Evolutionary conservation across 345 rosid genomes (phyloP).

Genomic region (Camelina laxa): DNA sequence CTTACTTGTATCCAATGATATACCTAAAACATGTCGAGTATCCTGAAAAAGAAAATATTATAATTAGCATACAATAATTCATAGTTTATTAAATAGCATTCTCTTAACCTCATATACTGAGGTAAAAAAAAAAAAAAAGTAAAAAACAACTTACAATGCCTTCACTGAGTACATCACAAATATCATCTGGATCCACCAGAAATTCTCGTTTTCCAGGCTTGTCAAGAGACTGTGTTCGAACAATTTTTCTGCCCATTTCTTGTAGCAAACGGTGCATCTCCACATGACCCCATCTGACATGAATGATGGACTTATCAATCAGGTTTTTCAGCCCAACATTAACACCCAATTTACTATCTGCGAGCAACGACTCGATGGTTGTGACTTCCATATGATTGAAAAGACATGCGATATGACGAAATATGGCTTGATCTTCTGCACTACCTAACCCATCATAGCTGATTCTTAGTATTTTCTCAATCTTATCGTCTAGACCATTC

Average conservation of each 20-base stretch:
- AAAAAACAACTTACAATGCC: slow-evolving; percentile 23
- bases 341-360: background rate
- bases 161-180: slow-evolving; percentile 18
- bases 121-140: too few relatives aligned
- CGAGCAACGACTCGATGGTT: background rate
- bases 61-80: background rate
- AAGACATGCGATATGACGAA: slow-evolving; percentile 47
- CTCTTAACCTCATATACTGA: background rate
- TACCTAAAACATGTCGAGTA: slow-evolving; percentile 26
- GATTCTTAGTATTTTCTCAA: slow-evolving; percentile 16
- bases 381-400: slow-evolving; percentile 2
- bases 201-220: slow-evolving; percentile 30
- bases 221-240: slow-evolving; percentile 21
- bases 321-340: background rate
- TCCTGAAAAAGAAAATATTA: slow-evolving; percentile 13
- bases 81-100: too few relatives aligned
- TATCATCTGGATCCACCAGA: slow-evolving; percentile 34
- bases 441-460: slow-evolving; percentile 42
- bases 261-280: slow-evolving; percentile 26
- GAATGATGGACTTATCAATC: slow-evolving; percentile 28
- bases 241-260: slow-evolving; percentile 38
- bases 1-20: background rate
- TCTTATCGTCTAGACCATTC: background rate
- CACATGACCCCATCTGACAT: background rate
- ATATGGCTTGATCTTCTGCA: slow-evolving; percentile 18